Conservation (phyloP, 2,329 filamentous ascomycete genomes). For the Mariannaea sp. region DNA sequence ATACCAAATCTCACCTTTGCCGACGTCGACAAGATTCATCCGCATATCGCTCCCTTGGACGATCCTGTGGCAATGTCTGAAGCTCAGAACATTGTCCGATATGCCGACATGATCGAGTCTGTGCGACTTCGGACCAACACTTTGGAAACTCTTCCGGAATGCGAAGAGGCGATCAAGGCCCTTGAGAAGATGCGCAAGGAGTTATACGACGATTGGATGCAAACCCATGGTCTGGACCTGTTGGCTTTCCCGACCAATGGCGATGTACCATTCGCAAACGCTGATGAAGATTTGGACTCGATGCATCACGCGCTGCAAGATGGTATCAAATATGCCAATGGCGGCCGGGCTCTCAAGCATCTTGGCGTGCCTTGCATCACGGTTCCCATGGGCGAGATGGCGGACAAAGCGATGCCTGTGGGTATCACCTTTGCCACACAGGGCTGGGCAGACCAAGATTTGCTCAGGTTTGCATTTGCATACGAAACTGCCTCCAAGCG, state of each 20-base stretch:
- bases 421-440: slow-evolving; percentile 13
- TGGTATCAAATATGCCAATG: slow-evolving; percentile 18
- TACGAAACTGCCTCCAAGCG: slow-evolving; percentile 2
- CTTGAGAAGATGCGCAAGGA: too few relatives aligned
- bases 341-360: slow-evolving; percentile 16
- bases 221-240: too few relatives aligned
- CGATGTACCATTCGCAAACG: too few relatives aligned
- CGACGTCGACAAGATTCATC: slow-evolving; percentile 10
- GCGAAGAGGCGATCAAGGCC: too few relatives aligned
- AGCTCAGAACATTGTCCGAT: too few relatives aligned
- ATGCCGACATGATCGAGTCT: too few relatives aligned
- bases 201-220: too few relatives aligned
- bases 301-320: not conserved
- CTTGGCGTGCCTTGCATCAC: slow-evolving; percentile 17
- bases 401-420: slow-evolving; percentile 17
- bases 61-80: slow-evolving; percentile 8
- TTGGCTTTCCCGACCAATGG: slow-evolving; percentile 17
- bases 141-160: too few relatives aligned
- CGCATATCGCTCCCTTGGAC: slow-evolving; percentile 12
- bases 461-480: slow-evolving; percentile 5
- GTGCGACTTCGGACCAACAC: too few relatives aligned
- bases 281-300: slow-evolving; percentile 2
- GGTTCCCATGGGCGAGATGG: slow-evolving; percentile 16
- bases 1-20: not conserved
- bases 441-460: slow-evolving; percentile 6